phyloP scores from a whole-genome alignment of 2,329 filamentous ascomycete species.

The Neofusicoccum sp. region DNA sequence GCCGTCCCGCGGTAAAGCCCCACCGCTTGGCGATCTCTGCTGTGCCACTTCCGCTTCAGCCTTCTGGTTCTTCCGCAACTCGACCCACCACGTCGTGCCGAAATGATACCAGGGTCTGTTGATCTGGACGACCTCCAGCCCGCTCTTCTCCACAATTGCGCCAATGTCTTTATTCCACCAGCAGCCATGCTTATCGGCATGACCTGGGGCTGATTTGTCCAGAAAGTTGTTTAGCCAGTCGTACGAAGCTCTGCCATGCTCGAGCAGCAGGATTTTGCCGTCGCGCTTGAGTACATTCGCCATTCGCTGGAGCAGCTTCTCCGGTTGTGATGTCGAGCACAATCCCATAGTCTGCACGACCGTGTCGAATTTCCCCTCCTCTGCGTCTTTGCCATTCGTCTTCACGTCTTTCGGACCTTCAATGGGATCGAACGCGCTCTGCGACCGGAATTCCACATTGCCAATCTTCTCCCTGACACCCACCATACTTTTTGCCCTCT shows the following conservation, averaged over 20 bases:
- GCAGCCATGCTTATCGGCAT: slow-evolving; percentile 50
- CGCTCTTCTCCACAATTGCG: slow-evolving; percentile 47
- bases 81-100: slow-evolving; percentile 51
- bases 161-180: slow-evolving; percentile 56
- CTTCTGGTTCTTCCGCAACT: slow-evolving; percentile 30
- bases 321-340: slow-evolving; percentile 48
- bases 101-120: slow-evolving; percentile 42
- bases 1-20: not conserved
- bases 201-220: slow-evolving; percentile 46
- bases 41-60: slow-evolving; percentile 14
- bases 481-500: not conserved
- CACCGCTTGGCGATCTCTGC: not conserved
- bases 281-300: slow-evolving; percentile 43
- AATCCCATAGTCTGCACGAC: slow-evolving; percentile 54
- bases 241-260: slow-evolving; percentile 50
- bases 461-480: not conserved
- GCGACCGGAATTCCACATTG: slow-evolving; percentile 41
- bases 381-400: not conserved
- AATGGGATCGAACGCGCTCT: slow-evolving; percentile 45
- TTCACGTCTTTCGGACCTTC: slow-evolving; percentile 37
- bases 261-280: slow-evolving; percentile 47
- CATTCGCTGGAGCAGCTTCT: slow-evolving; percentile 45
- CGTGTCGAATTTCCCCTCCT: slow-evolving; percentile 40
- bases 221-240: slow-evolving; percentile 49
- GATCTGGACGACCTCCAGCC: slow-evolving; percentile 47